Base-by-base conservation (phyloP, 2,329 filamentous ascomycete genomes). In the Microthyrium microscopicum region DNA sequence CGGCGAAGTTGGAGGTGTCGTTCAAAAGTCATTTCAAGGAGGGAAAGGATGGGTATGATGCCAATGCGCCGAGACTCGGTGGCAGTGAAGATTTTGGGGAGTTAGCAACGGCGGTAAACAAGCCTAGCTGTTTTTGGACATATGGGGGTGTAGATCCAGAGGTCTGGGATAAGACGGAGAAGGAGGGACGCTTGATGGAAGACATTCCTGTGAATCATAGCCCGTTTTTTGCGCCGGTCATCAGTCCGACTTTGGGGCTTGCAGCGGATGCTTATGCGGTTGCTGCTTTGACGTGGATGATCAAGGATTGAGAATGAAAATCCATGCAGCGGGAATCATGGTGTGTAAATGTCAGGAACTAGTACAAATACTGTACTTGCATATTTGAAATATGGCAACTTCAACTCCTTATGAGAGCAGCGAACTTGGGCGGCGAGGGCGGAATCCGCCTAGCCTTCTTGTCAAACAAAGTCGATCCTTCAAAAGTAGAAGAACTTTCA, bases 131-230 rank as follows among this genome's bases (percentile, higher is more conserved):
- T 29, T 74, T 72, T 42, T 74, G 67, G 55, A 53, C 65, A 42
- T 61, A 69, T 40, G 71, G 71, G 0, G 66, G 68, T 0, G 59
- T 60, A 19, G 63, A 68, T 37, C 48, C 51, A 0, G 56, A 56
- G 33, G 31, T 58, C 4, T 73, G 62, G 58, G 66, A 73, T 46
- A 48, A 56, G 39, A 55, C 53, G 11, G 53, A 60, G 45, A 52
- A 46, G 34, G 58, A 62, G 27, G 62, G 61, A 0, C 54, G 40
- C 37, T 47, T 57, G 39, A 52, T 58, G 40, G 51, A 53, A 38
- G 63, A 62, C 33, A 58, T 74, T 9, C 65, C 72, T 0, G 61
- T 62, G 1, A 76, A 76, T 41, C 72, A 77, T 45, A 67, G 60
- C 38, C 60, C 67, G 0, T 57, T 61, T 34, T 77, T 76, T 51